phyloP scores from a whole-genome alignment of 345 rosid species.

The Corymbia maculata region DNA sequence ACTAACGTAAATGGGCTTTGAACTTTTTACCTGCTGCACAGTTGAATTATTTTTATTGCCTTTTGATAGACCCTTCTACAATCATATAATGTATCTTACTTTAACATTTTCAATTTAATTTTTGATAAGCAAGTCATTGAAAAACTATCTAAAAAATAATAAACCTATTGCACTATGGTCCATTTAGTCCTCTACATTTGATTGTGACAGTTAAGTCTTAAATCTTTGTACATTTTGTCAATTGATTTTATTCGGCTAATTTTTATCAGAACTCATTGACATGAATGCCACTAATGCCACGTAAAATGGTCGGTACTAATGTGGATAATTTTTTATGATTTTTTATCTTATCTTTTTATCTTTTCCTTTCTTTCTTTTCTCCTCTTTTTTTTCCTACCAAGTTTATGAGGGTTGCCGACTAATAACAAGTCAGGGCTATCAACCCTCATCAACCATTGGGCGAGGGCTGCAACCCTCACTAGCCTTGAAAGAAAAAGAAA shows the following conservation, averaged over 20 bases:
- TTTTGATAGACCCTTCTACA: not conserved
- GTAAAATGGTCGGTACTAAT: not conserved
- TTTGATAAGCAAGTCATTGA: not conserved
- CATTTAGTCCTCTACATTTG: too few relatives aligned
- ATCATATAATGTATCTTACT: not conserved
- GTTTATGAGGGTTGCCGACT: not conserved
- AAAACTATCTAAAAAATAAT: too few relatives aligned
- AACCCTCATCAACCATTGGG: not conserved
- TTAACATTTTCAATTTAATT: not conserved
- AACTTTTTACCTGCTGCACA: not conserved
- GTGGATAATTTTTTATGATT: not conserved
- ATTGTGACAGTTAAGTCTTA: too few relatives aligned
- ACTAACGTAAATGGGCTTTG: not conserved
- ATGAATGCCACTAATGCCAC: not conserved
- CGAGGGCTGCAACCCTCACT: fast-evolving
- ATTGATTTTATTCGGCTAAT: too few relatives aligned
- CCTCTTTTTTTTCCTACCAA: not conserved
- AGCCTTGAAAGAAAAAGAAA: not conserved
- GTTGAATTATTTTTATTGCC: not conserved
- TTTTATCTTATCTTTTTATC: too few relatives aligned
- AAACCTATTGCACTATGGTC: too few relatives aligned
- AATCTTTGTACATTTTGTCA: too few relatives aligned
- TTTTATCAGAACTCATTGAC: too few relatives aligned
- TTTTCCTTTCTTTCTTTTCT: too few relatives aligned
- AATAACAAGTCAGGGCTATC: not conserved